Evolutionary conservation across 176 grass and related monocot genomes (phyloP), one percentile per base, ranked within the genome.

Genomic region (Triticum timopheevii): DNA sequence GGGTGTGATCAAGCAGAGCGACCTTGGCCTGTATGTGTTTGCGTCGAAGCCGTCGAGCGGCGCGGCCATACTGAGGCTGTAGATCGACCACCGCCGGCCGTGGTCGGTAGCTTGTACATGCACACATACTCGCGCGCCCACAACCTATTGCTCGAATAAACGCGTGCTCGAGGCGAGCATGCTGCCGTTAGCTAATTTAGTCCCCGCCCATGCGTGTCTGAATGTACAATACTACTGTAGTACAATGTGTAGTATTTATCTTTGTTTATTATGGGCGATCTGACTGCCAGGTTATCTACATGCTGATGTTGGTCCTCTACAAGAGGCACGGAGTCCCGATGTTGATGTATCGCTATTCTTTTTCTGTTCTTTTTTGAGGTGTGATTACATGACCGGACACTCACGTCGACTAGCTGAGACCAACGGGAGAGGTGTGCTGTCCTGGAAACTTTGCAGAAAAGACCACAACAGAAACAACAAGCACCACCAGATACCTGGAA

Each of bases 31-130:
- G 7, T 96, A 96, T 47, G 82, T 98, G 13, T 98, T 98, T 13
- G 93, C 96, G 9, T 98, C 96, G 15, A 98, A 94, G 87, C 96
- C 96, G n/a, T 98, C 96, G 19, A 98, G 96, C 61, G 96, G 93
- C 24, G 93, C 96, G 38, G 92, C 96, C 80, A 91, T 98, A 87
- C 75, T 98, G 28, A 98, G 85, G 62, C 72, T 96, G 80, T 96
- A 89, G 69, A 38, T 50, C 10, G 3, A 10, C 13, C 23, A 30
- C 42, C 7, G 3, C 49, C 25, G 15, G 7, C 17, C 34, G 58
- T 65, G 87, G 25, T 63, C 12, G 1, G 12, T 65, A 13, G 23
- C 56, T 2, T 84, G 85, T 88, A 87, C 70, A 90, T 65, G 58
- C 3, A 28, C 24, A 42, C 8, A 22, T 20, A 28, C 81, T 58